Evolutionary conservation across 2,329 filamentous ascomycete species (phyloP), one percentile per base, ranked within the genome.

Genomic region (Delphinella strobiligena): DNA sequence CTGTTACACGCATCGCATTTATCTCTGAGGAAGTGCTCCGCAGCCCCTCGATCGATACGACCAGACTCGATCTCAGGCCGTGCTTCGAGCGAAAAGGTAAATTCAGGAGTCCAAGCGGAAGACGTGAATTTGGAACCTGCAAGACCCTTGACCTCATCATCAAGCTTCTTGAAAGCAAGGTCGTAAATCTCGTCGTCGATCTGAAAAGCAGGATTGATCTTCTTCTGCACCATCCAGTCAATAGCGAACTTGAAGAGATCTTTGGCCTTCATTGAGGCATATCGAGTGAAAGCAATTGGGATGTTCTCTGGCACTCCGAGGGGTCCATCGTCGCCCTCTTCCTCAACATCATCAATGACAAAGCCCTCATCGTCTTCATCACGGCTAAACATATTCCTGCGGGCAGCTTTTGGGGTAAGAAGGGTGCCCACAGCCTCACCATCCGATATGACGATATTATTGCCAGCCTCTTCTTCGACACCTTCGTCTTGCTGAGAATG

Each of bases 171-270:
- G 64, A 86, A 87, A 0, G 82, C 77, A 18, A 82, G 66, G 10
- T 61, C 51, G 56, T 86, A 91, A 10, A 86, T 62, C 5, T 72
- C 66, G 44, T 83, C 74, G 4, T 71, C 61, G 14, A 70, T 68
- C 9, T 71, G 62, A 50, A 87, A 88, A 0, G 67, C 74, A 0
- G 82, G 82, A 48, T 87, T 80, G 37, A 91, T 68, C 49, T 80
- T 79, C 53, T 82, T 82, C 51, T 86, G 81, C 2, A 89, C 78
- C 61, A 88, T 80, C 82, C 82, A 89, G 54, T 86, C 81, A 2
- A 89, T 67, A 0, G 75, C 80, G 49, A 79, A 76, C 35, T 72
- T 74, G 62, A 89, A 89, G 36, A 87, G 74, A 30, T 84, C 77
- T 47, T 77, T 78, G 0, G 79, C 63, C 37, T 80, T 80, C 48